Evolutionary conservation across 176 grass and related monocot species (phyloP).

Genomic region (Coix lacrymajobi): DNA sequence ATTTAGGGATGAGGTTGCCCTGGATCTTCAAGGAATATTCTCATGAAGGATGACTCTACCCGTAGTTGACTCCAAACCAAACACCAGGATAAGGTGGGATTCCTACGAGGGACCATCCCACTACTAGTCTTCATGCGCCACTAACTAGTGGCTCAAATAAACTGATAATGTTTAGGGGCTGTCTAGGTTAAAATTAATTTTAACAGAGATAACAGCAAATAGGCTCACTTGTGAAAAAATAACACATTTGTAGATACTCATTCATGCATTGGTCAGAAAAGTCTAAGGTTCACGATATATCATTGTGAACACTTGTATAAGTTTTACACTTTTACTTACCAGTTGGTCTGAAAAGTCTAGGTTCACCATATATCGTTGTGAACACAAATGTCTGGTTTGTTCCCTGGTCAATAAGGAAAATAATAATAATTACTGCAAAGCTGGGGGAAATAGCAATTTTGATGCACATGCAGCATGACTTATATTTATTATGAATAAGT

Average conservation of each 20-base stretch:
- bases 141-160: background rate
- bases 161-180: background rate
- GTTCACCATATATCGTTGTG: slow-evolving; percentile 67
- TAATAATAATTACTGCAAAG: background rate
- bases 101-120: background rate
- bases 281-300: slow-evolving; percentile 52
- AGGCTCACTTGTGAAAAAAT: background rate
- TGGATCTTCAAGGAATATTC: background rate
- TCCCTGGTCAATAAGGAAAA: slow-evolving; percentile 48
- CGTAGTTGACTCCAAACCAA: background rate
- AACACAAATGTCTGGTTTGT: slow-evolving; percentile 87
- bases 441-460: background rate
- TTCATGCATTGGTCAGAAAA: slow-evolving; percentile 52
- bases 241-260: background rate
- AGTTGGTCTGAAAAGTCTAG: slow-evolving; percentile 77
- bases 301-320: slow-evolving; percentile 43
- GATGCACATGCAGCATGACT: background rate
- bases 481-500: background rate
- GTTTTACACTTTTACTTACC: slow-evolving; percentile 37
- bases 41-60: background rate
- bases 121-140: background rate
- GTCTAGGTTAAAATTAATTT: background rate
- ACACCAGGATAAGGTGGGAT: background rate
- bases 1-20: background rate
- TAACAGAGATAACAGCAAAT: background rate